A percentile compares a stretch with the other conserved stretches of the same genome.
phyloP scores from a whole-genome alignment of 352 stramenopile genomes.

The Blastocystis sp. region DNA sequence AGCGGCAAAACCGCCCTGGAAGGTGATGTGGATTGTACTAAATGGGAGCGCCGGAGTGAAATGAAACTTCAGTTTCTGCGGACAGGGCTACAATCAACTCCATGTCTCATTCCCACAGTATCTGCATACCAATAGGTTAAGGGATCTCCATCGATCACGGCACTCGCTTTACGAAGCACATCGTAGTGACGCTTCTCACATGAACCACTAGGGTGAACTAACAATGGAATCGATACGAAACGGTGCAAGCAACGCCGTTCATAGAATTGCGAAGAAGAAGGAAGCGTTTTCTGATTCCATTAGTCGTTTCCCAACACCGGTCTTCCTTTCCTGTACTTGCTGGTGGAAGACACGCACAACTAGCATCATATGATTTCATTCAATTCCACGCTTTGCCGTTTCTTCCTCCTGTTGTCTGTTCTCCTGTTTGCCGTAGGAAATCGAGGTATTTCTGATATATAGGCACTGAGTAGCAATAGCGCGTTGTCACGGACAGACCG shows the following conservation, averaged over 20 bases:
- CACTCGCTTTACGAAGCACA: constrained; percentile 23
- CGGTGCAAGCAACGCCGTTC: background rate
- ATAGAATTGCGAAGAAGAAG: background rate
- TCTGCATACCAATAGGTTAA: constrained; percentile 49
- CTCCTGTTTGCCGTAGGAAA: background rate
- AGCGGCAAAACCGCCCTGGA: constrained; percentile 55
- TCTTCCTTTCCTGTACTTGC: background rate
- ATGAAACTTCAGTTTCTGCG: constrained; percentile 21
- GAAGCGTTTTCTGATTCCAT: background rate
- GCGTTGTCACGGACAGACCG: no score
- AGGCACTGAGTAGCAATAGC: no score
- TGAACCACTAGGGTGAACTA: constrained; percentile 10
- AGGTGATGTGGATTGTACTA: constrained; percentile 43
- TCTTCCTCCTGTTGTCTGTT: background rate
- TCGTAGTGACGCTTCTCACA: constrained; percentile 26
- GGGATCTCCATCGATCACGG: constrained; percentile 21
- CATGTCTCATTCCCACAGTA: background rate
- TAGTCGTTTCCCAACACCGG: background rate
- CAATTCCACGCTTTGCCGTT: background rate
- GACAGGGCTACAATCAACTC: background rate
- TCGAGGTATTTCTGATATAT: background rate
- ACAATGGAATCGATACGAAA: background rate
- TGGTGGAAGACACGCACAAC: background rate
- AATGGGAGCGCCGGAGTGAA: background rate
- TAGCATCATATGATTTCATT: background rate